Conservation (phyloP, 345 rosid species). For the Pseudoturritis turrita region DNA sequence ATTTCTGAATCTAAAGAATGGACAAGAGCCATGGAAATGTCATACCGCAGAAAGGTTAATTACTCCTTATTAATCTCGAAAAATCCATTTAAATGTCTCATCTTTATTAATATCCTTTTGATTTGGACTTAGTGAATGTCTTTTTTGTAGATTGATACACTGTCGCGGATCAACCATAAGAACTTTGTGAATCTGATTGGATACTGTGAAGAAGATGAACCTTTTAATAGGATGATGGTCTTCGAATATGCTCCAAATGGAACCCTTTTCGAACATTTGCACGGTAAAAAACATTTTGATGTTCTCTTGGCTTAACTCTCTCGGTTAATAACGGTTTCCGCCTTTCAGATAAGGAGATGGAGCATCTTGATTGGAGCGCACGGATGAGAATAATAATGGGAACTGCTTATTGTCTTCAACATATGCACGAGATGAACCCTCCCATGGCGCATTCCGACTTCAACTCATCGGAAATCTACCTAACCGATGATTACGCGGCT, state of each 20-base stretch:
- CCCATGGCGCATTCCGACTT: constrained; percentile 58
- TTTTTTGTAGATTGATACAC: constrained; percentile 55
- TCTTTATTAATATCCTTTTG: not conserved
- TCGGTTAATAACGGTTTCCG: not conserved
- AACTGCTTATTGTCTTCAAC: constrained; percentile 78
- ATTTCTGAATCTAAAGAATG: constrained; percentile 68
- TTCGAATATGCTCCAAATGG: constrained; percentile 99
- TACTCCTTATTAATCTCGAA: not conserved
- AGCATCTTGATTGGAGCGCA: constrained; percentile 88
- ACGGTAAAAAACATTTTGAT: constrained; percentile 45
- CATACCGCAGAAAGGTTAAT: constrained; percentile 83
- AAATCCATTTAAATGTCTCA: not conserved
- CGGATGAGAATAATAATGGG: constrained; percentile 89
- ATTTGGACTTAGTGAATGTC: not conserved
- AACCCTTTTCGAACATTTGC: constrained; percentile 82
- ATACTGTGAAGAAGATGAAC: constrained; percentile 79
- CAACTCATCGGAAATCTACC: constrained; percentile 40
- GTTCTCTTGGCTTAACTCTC: not conserved
- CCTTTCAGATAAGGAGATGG: constrained; percentile 80
- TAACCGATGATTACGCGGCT: constrained; percentile 94
- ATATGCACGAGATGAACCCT: constrained; percentile 89
- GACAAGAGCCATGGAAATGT: constrained; percentile 90
- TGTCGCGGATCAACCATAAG: constrained; percentile 85
- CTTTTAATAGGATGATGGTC: constrained; percentile 95
- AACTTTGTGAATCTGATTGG: constrained; percentile 93